Percentiles rank a stretch among this genome's conserved stretches.
phyloP scores from a whole-genome alignment of 768 basidiomycete genomes.

The Galerina sulciceps region DNA sequence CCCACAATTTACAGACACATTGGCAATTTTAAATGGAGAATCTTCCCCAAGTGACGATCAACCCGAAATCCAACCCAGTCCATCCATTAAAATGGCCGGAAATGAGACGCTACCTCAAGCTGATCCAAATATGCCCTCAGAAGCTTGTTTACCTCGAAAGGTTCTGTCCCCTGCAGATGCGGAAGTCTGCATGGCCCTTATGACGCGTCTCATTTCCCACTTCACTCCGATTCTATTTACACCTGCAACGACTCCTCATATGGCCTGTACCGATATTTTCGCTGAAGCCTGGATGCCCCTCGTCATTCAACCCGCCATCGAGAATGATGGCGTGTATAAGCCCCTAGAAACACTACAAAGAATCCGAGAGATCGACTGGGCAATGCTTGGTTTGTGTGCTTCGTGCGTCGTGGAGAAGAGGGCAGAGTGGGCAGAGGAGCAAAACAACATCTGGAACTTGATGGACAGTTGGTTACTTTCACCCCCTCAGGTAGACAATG shows the following conservation, averaged over 20 bases:
- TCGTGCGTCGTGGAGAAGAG: slow-evolving; percentile 62
- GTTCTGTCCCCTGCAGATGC: slow-evolving; percentile 33
- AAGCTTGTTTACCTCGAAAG: neutral
- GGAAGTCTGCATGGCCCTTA: slow-evolving; percentile 50
- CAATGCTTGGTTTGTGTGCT: slow-evolving; percentile 55
- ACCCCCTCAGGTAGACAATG: neutral
- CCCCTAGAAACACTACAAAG: slow-evolving; percentile 73
- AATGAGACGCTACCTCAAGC: neutral
- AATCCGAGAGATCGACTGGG: slow-evolving; percentile 66
- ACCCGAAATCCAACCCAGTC: neutral
- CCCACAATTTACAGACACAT: slow-evolving; percentile 2
- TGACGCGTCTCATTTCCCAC: slow-evolving; percentile 60
- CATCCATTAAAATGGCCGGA: neutral
- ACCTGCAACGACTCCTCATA: slow-evolving; percentile 68
- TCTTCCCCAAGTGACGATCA: slow-evolving; percentile 1
- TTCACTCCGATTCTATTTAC: slow-evolving; percentile 79
- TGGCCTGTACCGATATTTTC: slow-evolving; percentile 73
- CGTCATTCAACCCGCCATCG: slow-evolving; percentile 71
- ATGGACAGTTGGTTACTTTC: slow-evolving; percentile 63
- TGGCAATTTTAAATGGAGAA: neutral
- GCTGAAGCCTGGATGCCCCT: slow-evolving; percentile 74
- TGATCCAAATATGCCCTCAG: neutral
- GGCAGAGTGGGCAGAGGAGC: slow-evolving; percentile 70
- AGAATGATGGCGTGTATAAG: slow-evolving; percentile 63
- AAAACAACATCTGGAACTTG: slow-evolving; percentile 58